Evolutionary conservation across 202 grass and related monocot genomes (phyloP).

Genomic region (Elaeis oleifera): DNA sequence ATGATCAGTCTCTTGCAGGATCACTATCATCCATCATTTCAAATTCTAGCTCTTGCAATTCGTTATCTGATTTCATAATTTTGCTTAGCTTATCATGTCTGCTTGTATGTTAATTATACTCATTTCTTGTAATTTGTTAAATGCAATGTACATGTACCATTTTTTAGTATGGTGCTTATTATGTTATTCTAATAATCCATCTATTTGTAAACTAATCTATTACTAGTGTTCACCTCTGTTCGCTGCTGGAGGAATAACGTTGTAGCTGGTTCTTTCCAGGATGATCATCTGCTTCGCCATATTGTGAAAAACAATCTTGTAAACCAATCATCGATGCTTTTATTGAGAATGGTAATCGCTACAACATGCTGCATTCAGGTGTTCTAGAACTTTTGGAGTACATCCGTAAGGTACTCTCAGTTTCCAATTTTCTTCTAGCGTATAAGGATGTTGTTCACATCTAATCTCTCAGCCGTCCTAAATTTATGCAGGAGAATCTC

Average conservation of each 20-base stretch:
- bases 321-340: conserved; percentile 76
- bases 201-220: background rate
- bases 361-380: conserved; percentile 92
- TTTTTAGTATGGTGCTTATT: too few relatives aligned
- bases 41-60: too few relatives aligned
- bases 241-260: too few relatives aligned
- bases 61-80: too few relatives aligned
- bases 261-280: conserved; percentile 31
- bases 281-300: conserved; percentile 91
- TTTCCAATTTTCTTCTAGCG: conserved; percentile 4
- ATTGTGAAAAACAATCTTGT: conserved; percentile 82
- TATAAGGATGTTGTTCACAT: too few relatives aligned
- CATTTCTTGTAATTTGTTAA: too few relatives aligned
- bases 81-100: too few relatives aligned
- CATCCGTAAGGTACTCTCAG: conserved; percentile 72
- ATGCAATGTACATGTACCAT: too few relatives aligned
- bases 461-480: conserved; percentile 7
- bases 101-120: too few relatives aligned
- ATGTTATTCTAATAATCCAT: too few relatives aligned
- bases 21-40: too few relatives aligned
- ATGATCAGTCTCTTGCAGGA: too few relatives aligned
- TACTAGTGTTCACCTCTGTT: background rate
- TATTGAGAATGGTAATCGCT: conserved; percentile 76
- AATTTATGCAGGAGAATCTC: conserved; percentile 65
- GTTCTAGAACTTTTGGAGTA: conserved; percentile 87